Evolutionary conservation across 768 basidiomycete genomes (phyloP).

Genomic region (Termitomyces sp.): DNA sequence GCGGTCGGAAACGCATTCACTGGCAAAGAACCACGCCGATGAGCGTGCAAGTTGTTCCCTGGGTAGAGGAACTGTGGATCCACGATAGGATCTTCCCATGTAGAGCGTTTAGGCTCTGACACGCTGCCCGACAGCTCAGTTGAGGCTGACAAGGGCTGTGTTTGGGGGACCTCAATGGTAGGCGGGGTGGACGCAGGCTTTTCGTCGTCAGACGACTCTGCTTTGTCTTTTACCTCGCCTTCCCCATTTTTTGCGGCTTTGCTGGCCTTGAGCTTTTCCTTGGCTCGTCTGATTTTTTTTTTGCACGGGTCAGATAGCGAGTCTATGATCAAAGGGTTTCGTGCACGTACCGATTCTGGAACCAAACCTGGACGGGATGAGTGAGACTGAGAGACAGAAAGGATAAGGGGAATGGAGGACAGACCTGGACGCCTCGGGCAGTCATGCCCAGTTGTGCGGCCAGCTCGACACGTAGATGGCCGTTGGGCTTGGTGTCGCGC

Average conservation of each 20-base stretch:
- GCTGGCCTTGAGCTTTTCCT: slow-evolving; percentile 67
- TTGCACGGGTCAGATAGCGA: slow-evolving; percentile 1
- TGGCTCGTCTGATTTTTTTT: slow-evolving; percentile 57
- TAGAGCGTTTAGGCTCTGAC: slow-evolving; percentile 19
- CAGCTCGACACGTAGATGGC: slow-evolving; percentile 69
- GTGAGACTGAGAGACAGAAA: slow-evolving; percentile 2
- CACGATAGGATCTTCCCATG: slow-evolving; percentile 33
- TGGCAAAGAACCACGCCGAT: slow-evolving; percentile 55
- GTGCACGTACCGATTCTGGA: slow-evolving; percentile 68
- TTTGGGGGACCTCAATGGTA: slow-evolving; percentile 7
- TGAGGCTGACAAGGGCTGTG: slow-evolving; percentile 8
- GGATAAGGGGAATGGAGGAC: slow-evolving; percentile 19
- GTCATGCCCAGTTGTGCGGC: slow-evolving; percentile 87
- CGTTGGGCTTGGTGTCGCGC: slow-evolving; percentile 89
- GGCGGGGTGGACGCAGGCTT: slow-evolving; percentile 6
- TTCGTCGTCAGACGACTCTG: slow-evolving; percentile 21
- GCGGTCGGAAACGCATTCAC: slow-evolving; percentile 31
- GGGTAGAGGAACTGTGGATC: slow-evolving; percentile 17
- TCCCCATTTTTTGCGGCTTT: slow-evolving; percentile 36
- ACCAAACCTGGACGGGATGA: slow-evolving; percentile 65
- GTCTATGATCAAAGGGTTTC: slow-evolving; percentile 1
- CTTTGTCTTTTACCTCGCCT: slow-evolving; percentile 18
- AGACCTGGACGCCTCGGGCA: slow-evolving; percentile 89
- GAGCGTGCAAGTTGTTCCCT: slow-evolving; percentile 20
- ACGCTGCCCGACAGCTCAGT: slow-evolving; percentile 23